Conservation (phyloP, 495 filamentous ascomycete genomes). For the Symbiotaphrina buchneri region DNA sequence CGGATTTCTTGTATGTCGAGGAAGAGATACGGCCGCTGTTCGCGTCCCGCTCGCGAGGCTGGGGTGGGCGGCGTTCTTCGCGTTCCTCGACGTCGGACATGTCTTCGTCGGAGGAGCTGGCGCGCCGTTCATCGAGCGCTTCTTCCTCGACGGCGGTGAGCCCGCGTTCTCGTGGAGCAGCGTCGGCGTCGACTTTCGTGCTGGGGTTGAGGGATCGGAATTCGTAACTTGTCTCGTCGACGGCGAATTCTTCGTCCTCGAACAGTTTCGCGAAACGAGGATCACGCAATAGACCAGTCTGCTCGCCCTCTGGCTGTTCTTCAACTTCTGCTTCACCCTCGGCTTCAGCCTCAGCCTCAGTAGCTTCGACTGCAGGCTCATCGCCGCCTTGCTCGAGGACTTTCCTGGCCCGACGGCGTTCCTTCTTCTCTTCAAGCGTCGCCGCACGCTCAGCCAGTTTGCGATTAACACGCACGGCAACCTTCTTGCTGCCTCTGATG, state of each 20-base stretch:
- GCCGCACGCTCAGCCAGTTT: conserved; percentile 65
- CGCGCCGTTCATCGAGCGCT: conserved; percentile 14
- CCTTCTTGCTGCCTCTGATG: conserved; percentile 82
- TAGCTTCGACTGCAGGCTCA: conserved; percentile 15
- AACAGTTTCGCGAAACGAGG: conserved; percentile 74
- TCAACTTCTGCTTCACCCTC: conserved; percentile 5
- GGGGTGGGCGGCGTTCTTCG: conserved; percentile 4
- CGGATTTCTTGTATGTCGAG: conserved; percentile 30
- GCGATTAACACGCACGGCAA: conserved; percentile 75
- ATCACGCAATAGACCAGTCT: conserved; percentile 46
- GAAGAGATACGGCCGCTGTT: conserved; percentile 36
- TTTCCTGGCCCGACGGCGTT: conserved; percentile 36
- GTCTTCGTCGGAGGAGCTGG: conserved; percentile 3
- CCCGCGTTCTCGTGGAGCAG: conserved; percentile 22
- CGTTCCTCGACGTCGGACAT: conserved; percentile 10
- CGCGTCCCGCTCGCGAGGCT: conserved; percentile 12
- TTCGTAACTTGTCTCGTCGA: conserved; percentile 77
- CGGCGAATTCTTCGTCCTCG: conserved; percentile 75
- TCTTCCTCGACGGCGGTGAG: conserved; percentile 50
- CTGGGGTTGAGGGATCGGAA: conserved; percentile 78
- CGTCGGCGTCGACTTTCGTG: conserved; percentile 20
- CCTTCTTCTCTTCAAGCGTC: conserved; percentile 57
- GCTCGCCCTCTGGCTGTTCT: conserved; percentile 16
- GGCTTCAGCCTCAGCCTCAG: conserved; percentile 15
- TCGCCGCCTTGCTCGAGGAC: conserved; percentile 33